Evolutionary conservation across 2,329 filamentous ascomycete species (phyloP).

Genomic region (Monosporascus sp.): DNA sequence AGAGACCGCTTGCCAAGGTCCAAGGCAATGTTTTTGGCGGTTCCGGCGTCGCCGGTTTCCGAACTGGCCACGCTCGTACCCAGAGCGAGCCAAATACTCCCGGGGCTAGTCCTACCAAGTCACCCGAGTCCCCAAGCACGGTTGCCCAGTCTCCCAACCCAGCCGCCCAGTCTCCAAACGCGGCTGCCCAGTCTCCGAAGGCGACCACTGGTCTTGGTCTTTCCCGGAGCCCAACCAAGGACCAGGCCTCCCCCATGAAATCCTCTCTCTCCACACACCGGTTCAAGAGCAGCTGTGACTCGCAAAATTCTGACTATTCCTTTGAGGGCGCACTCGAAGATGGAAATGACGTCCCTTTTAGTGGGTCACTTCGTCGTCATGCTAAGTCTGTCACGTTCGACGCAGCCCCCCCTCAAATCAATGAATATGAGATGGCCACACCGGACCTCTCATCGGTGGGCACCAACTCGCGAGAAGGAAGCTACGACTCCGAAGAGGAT

Average conservation of each 20-base stretch:
- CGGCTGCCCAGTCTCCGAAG: too few relatives aligned
- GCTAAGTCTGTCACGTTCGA: conserved; percentile 98
- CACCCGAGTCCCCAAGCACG: conserved; percentile 15
- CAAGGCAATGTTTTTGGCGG: conserved; percentile 68
- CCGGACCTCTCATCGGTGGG: conserved; percentile 91
- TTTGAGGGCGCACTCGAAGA: conserved; percentile 58
- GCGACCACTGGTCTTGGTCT: conserved; percentile 13
- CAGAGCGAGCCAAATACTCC: conserved; percentile 60
- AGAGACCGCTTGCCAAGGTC: conserved; percentile 74
- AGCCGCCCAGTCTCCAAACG: conserved; percentile 18
- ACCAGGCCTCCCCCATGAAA: conserved; percentile 76
- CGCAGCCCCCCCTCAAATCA: conserved; percentile 85
- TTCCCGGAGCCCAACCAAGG: conserved; percentile 58
- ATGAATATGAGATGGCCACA: conserved; percentile 97
- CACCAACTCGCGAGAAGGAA: conserved; percentile 86
- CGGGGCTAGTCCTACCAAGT: conserved; percentile 50
- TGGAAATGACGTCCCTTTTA: conserved; percentile 52
- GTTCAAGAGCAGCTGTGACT: conserved; percentile 65
- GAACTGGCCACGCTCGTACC: conserved; percentile 44
- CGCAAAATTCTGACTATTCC: conserved; percentile 63
- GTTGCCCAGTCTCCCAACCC: conserved; percentile 39
- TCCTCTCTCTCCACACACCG: conserved; percentile 73
- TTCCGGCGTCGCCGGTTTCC: conserved; percentile 48
- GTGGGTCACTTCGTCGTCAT: conserved; percentile 71
- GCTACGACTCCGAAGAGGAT: conserved; percentile 80